Base-by-base conservation (phyloP, 2,329 filamentous ascomycete genomes). In the Didymella pinodella region DNA sequence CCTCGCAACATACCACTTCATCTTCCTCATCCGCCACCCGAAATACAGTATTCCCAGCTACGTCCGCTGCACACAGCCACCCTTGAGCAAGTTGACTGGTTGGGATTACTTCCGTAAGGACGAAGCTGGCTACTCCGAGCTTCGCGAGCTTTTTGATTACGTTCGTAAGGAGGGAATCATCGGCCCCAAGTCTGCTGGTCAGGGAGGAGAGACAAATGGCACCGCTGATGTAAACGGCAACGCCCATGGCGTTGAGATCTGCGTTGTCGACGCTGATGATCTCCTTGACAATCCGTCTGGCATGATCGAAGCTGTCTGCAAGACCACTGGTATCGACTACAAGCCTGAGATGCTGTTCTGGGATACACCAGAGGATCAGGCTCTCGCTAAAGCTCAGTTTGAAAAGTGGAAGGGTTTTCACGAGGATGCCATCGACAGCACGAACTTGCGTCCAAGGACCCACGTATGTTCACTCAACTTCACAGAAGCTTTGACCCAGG, bases 321-420 rank as follows among this genome's bases (percentile, higher is more conserved):
- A 88, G 65, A 89, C 88, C 66, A 91, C 93, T 14, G 92, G 90
- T 26, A 83, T 97, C 59, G 85, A 90, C 16, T 99, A 90, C 77
- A 81, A 81, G 44, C 86, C 87, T 0, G 82, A 86, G 14, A 97
- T 98, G 93, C 83, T 99, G 62, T 83, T 85, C 58, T 98, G 95
- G 95, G 86, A 90, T 62, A 87, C 89, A 28, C 87, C 89, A 51
- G 89, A 90, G 64, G 88, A 90, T 68, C 88, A 92, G 67, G 68
- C 79, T 50, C 81, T 85, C 62, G 94, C 93, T 3, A 83, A 85
- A 65, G 84, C 87, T 63, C 88, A 88, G 18, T 98, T 98, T 79
- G 92, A 93, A 80, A 98, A 99, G 82, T 98, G 95, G 95, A 90
- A 88, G 67, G 95, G 95, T 11, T 98, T 96, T 81, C 95, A 98